Conservation (phyloP, 108 stramenopile genomes). For the Cyclostephanos invisitatus region DNA sequence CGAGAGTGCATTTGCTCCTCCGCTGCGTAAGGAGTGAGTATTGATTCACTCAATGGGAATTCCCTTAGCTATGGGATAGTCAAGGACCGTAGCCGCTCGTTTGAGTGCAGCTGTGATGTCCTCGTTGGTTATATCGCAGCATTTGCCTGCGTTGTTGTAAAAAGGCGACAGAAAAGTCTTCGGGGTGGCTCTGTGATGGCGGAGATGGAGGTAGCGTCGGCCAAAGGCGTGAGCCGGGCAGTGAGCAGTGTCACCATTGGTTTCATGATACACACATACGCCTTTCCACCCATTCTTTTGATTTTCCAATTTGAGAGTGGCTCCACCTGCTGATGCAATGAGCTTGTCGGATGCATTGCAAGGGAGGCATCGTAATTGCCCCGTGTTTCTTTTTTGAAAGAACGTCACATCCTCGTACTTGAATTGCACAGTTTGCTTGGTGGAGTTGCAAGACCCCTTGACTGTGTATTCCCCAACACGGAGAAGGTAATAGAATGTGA, state of each 20-base stretch:
- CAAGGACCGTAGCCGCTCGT: not conserved
- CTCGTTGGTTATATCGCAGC: no score
- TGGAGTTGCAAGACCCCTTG: not conserved
- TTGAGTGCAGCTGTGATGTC: not conserved
- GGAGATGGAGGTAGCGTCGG: no score
- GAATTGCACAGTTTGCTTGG: not conserved
- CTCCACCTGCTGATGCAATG: not conserved
- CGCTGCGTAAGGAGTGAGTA: constrained; percentile 5
- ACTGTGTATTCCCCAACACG: not conserved
- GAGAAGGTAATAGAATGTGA: not conserved
- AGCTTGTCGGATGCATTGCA: no score
- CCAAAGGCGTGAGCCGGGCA: no score
- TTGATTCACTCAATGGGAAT: constrained; percentile 15
- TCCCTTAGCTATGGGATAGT: not conserved
- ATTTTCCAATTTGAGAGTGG: constrained; percentile 6
- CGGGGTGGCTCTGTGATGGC: no score
- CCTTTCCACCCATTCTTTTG: not conserved
- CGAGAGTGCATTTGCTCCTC: no score
- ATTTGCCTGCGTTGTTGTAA: no score
- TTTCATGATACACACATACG: no score
- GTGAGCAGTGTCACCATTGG: no score
- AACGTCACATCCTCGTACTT: constrained; percentile 1
- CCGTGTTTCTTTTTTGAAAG: no score
- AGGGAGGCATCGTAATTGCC: no score
- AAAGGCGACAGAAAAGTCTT: no score